These are phyloP conservation scores for Primulina tabacum DNA, from an alignment of 257 asterid species.

Conservation along the genomic window DNA sequence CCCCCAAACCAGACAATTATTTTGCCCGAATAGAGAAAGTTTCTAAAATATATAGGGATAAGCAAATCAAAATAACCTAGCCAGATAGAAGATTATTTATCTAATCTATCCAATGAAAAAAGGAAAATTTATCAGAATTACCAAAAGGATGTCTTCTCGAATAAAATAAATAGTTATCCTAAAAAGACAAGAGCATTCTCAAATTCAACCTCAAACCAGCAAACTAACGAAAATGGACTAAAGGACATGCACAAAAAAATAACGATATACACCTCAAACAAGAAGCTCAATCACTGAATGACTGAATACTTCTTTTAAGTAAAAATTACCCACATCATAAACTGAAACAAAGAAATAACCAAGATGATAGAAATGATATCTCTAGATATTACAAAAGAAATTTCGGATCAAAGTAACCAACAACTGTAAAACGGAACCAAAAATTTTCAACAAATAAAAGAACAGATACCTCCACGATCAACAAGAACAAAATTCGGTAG, in stretches of 20 bases:
- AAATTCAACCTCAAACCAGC: conserved; percentile 23
- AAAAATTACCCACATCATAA: conserved; percentile 1
- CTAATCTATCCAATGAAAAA: background rate
- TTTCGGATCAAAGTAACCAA: background rate
- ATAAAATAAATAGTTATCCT: conserved; percentile 5
- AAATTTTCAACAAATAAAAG: background rate
- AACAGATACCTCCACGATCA: conserved; percentile 52
- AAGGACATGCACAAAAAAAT: conserved; percentile 4
- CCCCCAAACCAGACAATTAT: conserved; percentile 13
- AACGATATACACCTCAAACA: conserved; percentile 10
- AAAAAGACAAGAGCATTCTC: conserved; percentile 2
- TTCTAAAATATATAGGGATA: background rate
- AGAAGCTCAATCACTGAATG: background rate
- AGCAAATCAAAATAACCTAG: conserved; percentile 10
- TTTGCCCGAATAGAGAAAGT: conserved; percentile 4
- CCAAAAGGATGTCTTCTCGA: conserved; percentile 18
- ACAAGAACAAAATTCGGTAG: conserved; percentile 71
- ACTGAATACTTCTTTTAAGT: background rate
- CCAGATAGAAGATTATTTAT: conserved; percentile 17
- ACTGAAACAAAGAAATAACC: conserved; percentile 13
- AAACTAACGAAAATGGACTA: background rate
- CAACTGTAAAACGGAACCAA: background rate
- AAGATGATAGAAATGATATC: conserved; percentile 16
- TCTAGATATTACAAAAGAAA: background rate
- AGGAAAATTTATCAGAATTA: conserved; percentile 19